Conservation (phyloP, 495 filamentous ascomycete species). For the Penicillium herquei region DNA sequence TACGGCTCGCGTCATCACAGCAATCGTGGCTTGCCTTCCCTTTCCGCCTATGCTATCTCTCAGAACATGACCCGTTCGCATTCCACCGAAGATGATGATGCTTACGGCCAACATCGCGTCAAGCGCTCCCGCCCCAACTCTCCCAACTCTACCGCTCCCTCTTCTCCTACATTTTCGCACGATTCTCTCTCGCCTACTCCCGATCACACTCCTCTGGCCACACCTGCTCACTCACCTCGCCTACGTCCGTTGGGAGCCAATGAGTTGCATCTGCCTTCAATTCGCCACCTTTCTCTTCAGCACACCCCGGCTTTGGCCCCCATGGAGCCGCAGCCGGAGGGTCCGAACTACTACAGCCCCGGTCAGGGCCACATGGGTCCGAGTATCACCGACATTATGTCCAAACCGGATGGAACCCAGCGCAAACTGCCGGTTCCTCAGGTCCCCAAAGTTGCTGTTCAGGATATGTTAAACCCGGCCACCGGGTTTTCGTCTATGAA, state of each 20-base stretch:
- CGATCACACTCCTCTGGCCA: slow-evolving; percentile 93
- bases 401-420: slow-evolving; percentile 78
- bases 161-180: slow-evolving; percentile 96
- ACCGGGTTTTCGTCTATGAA: slow-evolving; percentile 59
- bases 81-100: slow-evolving; percentile 80
- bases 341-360: slow-evolving; percentile 56
- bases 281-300: slow-evolving; percentile 82
- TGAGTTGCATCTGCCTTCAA: slow-evolving; percentile 78
- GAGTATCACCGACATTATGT: slow-evolving; percentile 90
- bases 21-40: slow-evolving; percentile 66
- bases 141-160: slow-evolving; percentile 90
- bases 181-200: slow-evolving; percentile 95
- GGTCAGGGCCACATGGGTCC: slow-evolving; percentile 57
- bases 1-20: slow-evolving; percentile 59
- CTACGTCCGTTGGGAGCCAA: slow-evolving; percentile 70
- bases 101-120: slow-evolving; percentile 65
- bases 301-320: slow-evolving; percentile 89
- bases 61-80: slow-evolving; percentile 88
- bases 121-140: slow-evolving; percentile 92
- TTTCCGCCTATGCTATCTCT: slow-evolving; percentile 76
- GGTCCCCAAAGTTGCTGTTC: slow-evolving; percentile 83
- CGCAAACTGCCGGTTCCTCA: slow-evolving; percentile 92
- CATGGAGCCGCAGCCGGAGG: slow-evolving; percentile 75
- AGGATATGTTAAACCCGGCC: slow-evolving; percentile 72
- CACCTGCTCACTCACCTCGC: slow-evolving; percentile 92